phyloP scores from a whole-genome alignment of 2,329 filamentous ascomycete genomes.

The Emergomyces orientalis region DNA sequence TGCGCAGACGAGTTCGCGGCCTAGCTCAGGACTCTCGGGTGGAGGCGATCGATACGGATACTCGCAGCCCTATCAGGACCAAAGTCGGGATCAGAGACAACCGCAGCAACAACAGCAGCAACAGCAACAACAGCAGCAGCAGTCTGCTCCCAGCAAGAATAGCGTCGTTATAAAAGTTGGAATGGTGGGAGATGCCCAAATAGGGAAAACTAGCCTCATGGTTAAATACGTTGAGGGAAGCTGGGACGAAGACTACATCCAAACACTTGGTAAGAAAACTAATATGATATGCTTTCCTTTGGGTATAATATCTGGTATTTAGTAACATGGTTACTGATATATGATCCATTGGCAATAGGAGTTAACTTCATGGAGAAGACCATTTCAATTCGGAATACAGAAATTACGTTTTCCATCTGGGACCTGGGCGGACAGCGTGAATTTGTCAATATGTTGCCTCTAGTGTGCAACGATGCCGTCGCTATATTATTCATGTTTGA shows the following conservation, averaged over 20 bases:
- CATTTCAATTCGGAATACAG: conserved; percentile 96
- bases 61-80: conserved; percentile 44
- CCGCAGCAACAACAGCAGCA: conserved; percentile 38
- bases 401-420: conserved; percentile 99
- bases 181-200: conserved; percentile 98
- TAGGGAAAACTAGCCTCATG: conserved; percentile 98
- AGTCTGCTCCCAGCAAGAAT: conserved; percentile 34
- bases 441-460: conserved; percentile 98
- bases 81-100: conserved; percentile 22
- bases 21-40: conserved; percentile 43
- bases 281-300: neutral
- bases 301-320: neutral
- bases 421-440: conserved; percentile 95
- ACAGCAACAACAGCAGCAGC: conserved; percentile 38
- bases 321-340: neutral
- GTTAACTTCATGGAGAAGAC: conserved; percentile 99
- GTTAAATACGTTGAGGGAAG: conserved; percentile 99
- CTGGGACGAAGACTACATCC: conserved; percentile 99
- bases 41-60: conserved; percentile 37
- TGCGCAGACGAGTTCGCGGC: conserved; percentile 35
- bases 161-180: conserved; percentile 97
- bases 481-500: conserved; percentile 99
- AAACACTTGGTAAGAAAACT: conserved; percentile 62
- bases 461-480: conserved; percentile 98
- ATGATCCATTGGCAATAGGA: conserved; percentile 39